Conservation (phyloP, 2,329 filamentous ascomycete species). For the Delphinella strobiligena region DNA sequence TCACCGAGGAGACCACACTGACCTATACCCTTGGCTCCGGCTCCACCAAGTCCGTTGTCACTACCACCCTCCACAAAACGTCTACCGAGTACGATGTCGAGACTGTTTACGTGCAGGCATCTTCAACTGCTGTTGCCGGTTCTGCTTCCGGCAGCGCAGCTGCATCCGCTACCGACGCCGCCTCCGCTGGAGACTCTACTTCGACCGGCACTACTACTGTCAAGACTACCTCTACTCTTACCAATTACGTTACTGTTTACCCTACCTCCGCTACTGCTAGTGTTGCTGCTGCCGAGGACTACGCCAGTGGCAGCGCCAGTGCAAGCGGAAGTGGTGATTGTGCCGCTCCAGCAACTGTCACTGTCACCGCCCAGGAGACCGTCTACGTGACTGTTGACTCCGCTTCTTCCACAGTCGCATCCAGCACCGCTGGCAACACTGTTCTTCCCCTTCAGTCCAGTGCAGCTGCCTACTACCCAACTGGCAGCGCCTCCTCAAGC, state of each 20-base stretch:
- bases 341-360: constrained; percentile 18
- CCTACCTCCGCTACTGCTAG: constrained; percentile 9
- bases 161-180: no score
- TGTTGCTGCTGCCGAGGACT: constrained; percentile 8
- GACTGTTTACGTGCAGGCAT: constrained; percentile 6
- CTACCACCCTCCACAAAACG: constrained; percentile 23
- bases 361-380: constrained; percentile 22
- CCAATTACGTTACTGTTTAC: constrained; percentile 11
- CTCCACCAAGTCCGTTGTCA: constrained; percentile 17
- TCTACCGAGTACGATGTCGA: constrained; percentile 17
- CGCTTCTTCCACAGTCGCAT: constrained; percentile 4
- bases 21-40: constrained; percentile 24
- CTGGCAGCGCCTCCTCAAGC: constrained; percentile 7
- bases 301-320: constrained; percentile 9
- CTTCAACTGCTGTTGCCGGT: background rate
- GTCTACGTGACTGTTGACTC: constrained; percentile 11
- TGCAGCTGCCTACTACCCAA: constrained; percentile 16
- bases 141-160: no score
- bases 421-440: constrained; percentile 3
- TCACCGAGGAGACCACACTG: constrained; percentile 19
- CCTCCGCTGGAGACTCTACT: background rate
- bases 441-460: constrained; percentile 9
- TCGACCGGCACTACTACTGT: constrained; percentile 19
- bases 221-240: constrained; percentile 21
- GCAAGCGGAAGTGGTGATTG: constrained; percentile 13